These are phyloP conservation scores for Clarkia xantiana DNA, from an alignment of 345 rosid species.

Conservation along the genomic window DNA sequence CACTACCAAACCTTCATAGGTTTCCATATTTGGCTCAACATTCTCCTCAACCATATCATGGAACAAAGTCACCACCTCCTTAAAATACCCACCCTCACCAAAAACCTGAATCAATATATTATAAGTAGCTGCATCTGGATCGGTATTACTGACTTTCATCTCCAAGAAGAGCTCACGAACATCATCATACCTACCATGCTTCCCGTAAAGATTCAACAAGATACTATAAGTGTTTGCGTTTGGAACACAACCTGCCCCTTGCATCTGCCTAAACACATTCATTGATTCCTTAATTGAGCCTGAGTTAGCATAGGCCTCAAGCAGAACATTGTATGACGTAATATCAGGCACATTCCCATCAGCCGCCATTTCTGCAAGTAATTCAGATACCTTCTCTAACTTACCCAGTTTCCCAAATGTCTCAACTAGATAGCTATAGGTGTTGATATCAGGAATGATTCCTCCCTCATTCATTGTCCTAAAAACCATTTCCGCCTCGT, in stretches of 20 bases:
- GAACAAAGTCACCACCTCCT: constrained; percentile 92
- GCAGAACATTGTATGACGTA: constrained; percentile 64
- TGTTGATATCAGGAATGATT: constrained; percentile 64
- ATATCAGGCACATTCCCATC: constrained; percentile 75
- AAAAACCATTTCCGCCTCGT: constrained; percentile 90
- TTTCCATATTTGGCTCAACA: constrained; percentile 73
- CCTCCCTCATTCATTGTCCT: constrained; percentile 92
- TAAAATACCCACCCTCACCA: constrained; percentile 91
- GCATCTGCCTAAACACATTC: constrained; percentile 84
- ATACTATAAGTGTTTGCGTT: constrained; percentile 64
- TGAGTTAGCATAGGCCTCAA: constrained; percentile 55
- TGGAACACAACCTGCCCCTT: constrained; percentile 61
- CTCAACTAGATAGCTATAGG: constrained; percentile 61
- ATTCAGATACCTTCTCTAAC: constrained; percentile 57
- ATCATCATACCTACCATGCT: constrained; percentile 62
- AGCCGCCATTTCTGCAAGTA: constrained; percentile 65
- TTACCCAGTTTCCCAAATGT: constrained; percentile 54
- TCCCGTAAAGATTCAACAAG: constrained; percentile 71
- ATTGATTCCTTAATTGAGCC: constrained; percentile 71
- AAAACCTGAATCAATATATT: constrained; percentile 73
- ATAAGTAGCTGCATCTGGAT: constrained; percentile 75
- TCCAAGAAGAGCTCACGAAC: constrained; percentile 84
- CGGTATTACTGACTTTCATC: constrained; percentile 85
- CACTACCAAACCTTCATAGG: constrained; percentile 75
- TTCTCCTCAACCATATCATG: constrained; percentile 93